These are phyloP conservation scores for Pseudofabraea citricarpa DNA, from an alignment of 2,329 filamentous ascomycete species.

Conservation along the genomic window DNA sequence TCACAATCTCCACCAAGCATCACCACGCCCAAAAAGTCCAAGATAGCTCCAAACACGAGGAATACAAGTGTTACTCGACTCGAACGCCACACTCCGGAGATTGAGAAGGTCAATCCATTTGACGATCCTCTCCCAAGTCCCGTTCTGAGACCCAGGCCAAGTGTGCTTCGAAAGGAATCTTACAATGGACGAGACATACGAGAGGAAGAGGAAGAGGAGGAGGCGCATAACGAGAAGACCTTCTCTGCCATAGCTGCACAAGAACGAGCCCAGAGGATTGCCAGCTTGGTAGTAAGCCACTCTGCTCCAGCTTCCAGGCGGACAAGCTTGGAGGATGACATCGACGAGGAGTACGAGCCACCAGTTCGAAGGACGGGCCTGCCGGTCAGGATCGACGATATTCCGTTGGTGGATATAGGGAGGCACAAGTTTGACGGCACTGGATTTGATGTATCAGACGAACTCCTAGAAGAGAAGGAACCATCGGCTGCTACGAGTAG, in stretches of 20 bases:
- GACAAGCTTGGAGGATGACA: conserved; percentile 22
- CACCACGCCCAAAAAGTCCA: conserved; percentile 12
- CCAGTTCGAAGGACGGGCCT: conserved; percentile 7
- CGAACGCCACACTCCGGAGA: conserved; percentile 16
- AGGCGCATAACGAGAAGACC: conserved; percentile 22
- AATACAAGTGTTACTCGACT: conserved; percentile 16
- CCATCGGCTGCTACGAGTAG: conserved; percentile 17
- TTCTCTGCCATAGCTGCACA: conserved; percentile 27
- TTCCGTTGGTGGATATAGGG: conserved; percentile 25
- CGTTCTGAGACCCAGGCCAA: conserved; percentile 18
- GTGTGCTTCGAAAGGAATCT: conserved; percentile 21
- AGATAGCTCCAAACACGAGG: conserved; percentile 22
- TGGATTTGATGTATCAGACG: conserved; percentile 20
- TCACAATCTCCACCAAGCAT: conserved; percentile 9
- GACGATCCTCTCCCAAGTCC: conserved; percentile 12
- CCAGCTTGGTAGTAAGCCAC: conserved; percentile 24
- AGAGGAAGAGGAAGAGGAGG: conserved; percentile 9
- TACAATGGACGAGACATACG: conserved; percentile 2
- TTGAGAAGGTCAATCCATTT: conserved; percentile 24
- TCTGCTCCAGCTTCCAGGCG: conserved; percentile 26
- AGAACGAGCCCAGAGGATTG: conserved; percentile 24
- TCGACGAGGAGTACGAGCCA: conserved; percentile 12
- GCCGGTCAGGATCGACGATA: conserved; percentile 26
- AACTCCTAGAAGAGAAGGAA: conserved; percentile 9
- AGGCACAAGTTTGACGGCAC: conserved; percentile 17